Percentiles rank a stretch among this genome's conserved stretches.
Conservation (phyloP, 164 flowering plant genomes). For the Malania oleifera region DNA sequence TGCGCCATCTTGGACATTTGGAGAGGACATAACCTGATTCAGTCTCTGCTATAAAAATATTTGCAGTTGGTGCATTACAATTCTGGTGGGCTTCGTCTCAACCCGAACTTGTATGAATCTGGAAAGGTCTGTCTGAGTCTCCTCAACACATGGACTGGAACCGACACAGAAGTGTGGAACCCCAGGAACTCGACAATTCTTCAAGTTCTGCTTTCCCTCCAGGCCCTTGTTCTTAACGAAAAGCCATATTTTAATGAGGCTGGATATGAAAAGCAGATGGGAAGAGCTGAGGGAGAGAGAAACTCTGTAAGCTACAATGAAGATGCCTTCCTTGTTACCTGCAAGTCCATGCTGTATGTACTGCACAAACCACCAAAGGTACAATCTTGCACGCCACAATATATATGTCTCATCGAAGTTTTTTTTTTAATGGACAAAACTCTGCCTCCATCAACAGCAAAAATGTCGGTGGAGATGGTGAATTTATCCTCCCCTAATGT, state of each 20-base stretch:
- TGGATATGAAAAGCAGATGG: slow-evolving; percentile 76
- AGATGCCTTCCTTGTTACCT: slow-evolving; percentile 73
- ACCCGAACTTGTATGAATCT: slow-evolving; percentile 90
- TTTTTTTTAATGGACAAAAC: too few species aligned
- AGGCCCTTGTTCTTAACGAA: slow-evolving; percentile 89
- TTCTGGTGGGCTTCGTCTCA: slow-evolving; percentile 84
- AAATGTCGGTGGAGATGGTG: too few species aligned
- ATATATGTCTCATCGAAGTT: too few species aligned
- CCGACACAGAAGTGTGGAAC: slow-evolving; percentile 76
- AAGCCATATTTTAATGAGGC: slow-evolving; percentile 96
- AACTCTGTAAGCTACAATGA: slow-evolving; percentile 88
- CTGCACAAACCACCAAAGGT: slow-evolving; percentile 90
- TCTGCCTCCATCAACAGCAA: too few species aligned
- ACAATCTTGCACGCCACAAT: too few species aligned
- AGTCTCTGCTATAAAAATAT: background rate
- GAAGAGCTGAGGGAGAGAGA: slow-evolving; percentile 83
- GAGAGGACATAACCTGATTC: background rate
- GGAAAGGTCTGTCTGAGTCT: slow-evolving; percentile 96
- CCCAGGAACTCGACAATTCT: slow-evolving; percentile 71
- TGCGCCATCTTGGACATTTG: too few species aligned
- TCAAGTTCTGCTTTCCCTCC: slow-evolving; percentile 91
- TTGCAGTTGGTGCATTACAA: slow-evolving; percentile 78
- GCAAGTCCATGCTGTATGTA: slow-evolving; percentile 75
- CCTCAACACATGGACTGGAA: slow-evolving; percentile 89
- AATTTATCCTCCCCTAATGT: too few species aligned